A percentile compares a stretch with the other conserved stretches of the same genome.
Evolutionary conservation across 192 early-diverging fungal species (phyloP).

Genomic region (Backusella westeae): DNA sequence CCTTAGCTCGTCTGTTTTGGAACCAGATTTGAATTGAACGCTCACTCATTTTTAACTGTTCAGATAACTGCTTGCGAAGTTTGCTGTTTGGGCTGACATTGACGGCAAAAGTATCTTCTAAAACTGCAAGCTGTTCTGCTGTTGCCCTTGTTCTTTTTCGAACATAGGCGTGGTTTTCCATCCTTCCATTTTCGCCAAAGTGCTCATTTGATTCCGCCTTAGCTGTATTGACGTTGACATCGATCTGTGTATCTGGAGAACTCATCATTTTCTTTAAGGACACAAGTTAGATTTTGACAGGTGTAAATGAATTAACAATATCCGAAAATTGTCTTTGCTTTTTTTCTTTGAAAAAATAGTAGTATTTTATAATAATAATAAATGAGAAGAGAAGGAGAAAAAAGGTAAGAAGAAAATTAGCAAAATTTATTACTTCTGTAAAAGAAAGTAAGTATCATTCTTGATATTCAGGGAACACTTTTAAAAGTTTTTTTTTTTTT

Average conservation of each 20-base stretch:
- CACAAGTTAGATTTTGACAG: neutral
- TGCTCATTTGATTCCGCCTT: neutral
- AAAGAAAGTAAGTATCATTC: neutral
- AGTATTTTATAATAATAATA: neutral
- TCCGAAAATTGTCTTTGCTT: neutral
- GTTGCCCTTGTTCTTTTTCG: slow-evolving; percentile 65
- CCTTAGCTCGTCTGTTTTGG: slow-evolving; percentile 31
- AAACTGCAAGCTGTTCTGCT: slow-evolving; percentile 58
- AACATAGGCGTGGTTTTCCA: neutral
- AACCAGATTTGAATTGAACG: slow-evolving; percentile 38
- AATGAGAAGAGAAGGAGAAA: neutral
- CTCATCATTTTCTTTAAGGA: neutral
- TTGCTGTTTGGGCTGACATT: slow-evolving; percentile 67
- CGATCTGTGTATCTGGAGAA: neutral
- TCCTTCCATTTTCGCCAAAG: neutral
- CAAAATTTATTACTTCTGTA: neutral
- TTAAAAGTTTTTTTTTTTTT: neutral
- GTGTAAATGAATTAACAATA: neutral
- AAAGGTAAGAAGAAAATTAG: neutral
- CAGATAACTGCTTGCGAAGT: slow-evolving; percentile 61
- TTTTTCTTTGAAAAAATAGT: neutral
- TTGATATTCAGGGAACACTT: neutral
- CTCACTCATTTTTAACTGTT: slow-evolving; percentile 64
- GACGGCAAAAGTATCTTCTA: slow-evolving; percentile 65
- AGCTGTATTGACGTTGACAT: neutral